Conservation (phyloP, 1,139 yeast species). For the Nadsonia starkeyi-henricii region DNA sequence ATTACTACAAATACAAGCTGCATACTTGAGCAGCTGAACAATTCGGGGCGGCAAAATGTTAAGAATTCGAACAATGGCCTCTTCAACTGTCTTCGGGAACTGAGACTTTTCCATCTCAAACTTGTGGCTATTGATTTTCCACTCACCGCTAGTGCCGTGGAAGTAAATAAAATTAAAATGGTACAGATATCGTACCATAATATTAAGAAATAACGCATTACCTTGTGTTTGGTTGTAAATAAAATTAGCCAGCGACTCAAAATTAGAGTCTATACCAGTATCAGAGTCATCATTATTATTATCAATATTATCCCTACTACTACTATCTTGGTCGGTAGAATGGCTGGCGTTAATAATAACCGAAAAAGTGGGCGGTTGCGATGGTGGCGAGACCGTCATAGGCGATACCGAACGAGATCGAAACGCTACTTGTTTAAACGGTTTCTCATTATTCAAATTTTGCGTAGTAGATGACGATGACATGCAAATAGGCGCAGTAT, state of each 20-base stretch:
- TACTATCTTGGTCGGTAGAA: no score
- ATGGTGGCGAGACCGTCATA: no score
- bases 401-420: no score
- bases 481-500: no score
- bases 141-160: slow-evolving; percentile 14
- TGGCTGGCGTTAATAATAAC: no score
- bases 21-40: slow-evolving; percentile 27
- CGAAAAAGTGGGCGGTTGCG: no score
- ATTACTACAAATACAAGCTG: slow-evolving; percentile 33
- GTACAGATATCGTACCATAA: slow-evolving; percentile 15
- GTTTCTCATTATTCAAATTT: no score
- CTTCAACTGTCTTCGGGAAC: slow-evolving; percentile 15
- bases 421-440: no score
- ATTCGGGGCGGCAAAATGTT: slow-evolving; percentile 16
- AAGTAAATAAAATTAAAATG: slow-evolving; percentile 15
- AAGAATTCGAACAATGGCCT: slow-evolving; percentile 16
- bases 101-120: slow-evolving; percentile 9
- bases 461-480: no score
- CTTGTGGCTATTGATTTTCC: slow-evolving; percentile 19
- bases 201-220: slow-evolving; percentile 18
- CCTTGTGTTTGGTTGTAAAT: slow-evolving; percentile 19
- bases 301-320: no score
- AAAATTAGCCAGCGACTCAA: slow-evolving; percentile 16
- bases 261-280: slow-evolving; percentile 5
- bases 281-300: no score